Percentiles rank a stretch among this genome's conserved stretches.
These are phyloP conservation scores for Agaricus sinodeliciosus DNA, from an alignment of 768 basidiomycete genomes.

Conservation along the genomic window DNA sequence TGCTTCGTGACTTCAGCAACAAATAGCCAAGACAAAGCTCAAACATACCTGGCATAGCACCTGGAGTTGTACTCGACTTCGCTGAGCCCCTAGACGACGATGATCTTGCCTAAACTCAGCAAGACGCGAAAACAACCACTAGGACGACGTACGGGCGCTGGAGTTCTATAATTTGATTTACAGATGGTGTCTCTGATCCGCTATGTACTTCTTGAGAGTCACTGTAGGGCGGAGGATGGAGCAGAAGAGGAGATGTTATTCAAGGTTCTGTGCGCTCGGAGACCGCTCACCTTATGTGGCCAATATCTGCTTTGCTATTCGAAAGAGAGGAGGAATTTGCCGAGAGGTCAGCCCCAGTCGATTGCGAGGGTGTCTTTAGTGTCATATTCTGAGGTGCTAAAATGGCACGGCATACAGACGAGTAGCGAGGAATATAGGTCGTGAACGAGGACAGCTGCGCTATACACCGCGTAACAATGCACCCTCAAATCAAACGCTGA, in stretches of 20 bases:
- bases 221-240: background rate
- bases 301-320: background rate
- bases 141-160: background rate
- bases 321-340: background rate
- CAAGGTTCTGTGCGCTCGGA: background rate
- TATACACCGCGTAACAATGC: background rate
- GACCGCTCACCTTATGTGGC: background rate
- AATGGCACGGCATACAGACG: background rate
- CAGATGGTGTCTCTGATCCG: background rate
- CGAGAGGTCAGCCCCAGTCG: background rate
- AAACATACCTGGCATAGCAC: background rate
- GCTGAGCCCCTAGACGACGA: background rate
- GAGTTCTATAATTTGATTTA: background rate
- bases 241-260: background rate
- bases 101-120: background rate
- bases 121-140: background rate
- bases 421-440: background rate
- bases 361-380: background rate
- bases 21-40: background rate
- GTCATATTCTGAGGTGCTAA: background rate
- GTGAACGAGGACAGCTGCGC: background rate
- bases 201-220: background rate
- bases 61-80: background rate
- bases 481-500: background rate
- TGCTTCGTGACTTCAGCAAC: background rate